Conservation (phyloP, 1,284 basidiomycete species). For the Leccinum proximum region DNA sequence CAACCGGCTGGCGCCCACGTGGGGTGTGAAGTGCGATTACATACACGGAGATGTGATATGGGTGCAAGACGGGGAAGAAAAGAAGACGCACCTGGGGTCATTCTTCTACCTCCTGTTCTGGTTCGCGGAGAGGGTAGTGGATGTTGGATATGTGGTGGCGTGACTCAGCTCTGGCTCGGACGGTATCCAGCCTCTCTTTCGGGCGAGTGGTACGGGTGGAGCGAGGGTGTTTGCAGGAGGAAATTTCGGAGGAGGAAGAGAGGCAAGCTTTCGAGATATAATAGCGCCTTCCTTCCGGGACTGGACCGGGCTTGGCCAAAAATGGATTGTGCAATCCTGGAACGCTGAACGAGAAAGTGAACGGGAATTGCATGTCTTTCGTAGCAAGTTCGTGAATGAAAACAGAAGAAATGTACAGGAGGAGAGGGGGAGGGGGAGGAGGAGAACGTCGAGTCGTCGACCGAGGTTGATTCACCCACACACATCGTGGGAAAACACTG, state of each 20-base stretch:
- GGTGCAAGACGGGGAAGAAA: not conserved
- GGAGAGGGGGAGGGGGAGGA: not conserved
- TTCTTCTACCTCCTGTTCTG: slow-evolving; percentile 39
- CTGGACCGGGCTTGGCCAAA: slow-evolving; percentile 24
- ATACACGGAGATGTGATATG: slow-evolving; percentile 15
- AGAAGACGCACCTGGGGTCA: slow-evolving; percentile 45
- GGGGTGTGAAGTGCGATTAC: slow-evolving; percentile 24
- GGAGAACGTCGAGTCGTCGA: not conserved
- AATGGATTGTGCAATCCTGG: slow-evolving; percentile 69
- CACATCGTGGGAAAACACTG: slow-evolving; percentile 6
- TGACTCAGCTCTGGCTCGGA: slow-evolving; percentile 50
- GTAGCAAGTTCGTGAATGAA: slow-evolving; percentile 20
- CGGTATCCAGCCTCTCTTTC: slow-evolving; percentile 72
- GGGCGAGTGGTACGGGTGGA: slow-evolving; percentile 36
- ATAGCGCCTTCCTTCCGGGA: slow-evolving; percentile 24
- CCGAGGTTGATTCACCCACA: not conserved
- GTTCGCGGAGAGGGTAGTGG: slow-evolving; percentile 38
- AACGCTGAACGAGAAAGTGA: slow-evolving; percentile 61
- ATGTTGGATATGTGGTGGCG: slow-evolving; percentile 48
- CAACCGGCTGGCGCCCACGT: slow-evolving; percentile 20
- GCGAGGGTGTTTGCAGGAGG: slow-evolving; percentile 22
- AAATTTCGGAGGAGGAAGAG: slow-evolving; percentile 29
- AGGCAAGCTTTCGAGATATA: slow-evolving; percentile 14
- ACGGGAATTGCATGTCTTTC: slow-evolving; percentile 52
- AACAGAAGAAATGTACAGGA: not conserved